These are phyloP conservation scores for Asparagopsis taxiformis DNA, from an alignment of 31 red algal genomes.

Conservation along the genomic window DNA sequence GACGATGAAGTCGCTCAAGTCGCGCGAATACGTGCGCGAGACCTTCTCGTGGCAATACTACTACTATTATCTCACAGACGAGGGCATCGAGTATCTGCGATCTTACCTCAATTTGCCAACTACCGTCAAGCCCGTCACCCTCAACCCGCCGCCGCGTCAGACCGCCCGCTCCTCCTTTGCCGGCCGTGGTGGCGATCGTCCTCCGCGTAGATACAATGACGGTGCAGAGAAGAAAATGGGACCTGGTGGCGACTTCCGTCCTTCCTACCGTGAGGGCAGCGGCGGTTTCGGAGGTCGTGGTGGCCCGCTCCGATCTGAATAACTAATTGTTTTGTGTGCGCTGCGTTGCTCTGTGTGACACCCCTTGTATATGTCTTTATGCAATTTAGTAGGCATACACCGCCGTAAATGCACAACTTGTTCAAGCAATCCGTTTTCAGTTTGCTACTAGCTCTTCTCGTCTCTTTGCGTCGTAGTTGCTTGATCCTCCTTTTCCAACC, in stretches of 20 bases:
- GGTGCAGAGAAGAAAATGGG: constrained; percentile 89
- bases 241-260: constrained; percentile 81
- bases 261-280: constrained; percentile 67
- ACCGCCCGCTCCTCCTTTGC: constrained; percentile 52
- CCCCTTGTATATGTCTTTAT: neutral
- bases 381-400: neutral
- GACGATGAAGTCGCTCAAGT: constrained; percentile 87
- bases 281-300: constrained; percentile 71
- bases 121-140: constrained; percentile 86
- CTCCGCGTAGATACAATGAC: constrained; percentile 36
- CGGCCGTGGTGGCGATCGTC: constrained; percentile 57
- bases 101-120: constrained; percentile 85
- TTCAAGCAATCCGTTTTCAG: too few relatives aligned
- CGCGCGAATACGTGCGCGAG: constrained; percentile 89
- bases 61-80: constrained; percentile 97
- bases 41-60: constrained; percentile 97
- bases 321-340: constrained; percentile 23
- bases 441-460: too few relatives aligned
- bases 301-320: constrained; percentile 36
- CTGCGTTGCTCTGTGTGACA: neutral
- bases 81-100: constrained; percentile 95
- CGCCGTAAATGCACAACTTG: too few relatives aligned
- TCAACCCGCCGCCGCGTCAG: constrained; percentile 74
- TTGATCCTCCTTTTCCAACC: constrained; percentile 37
- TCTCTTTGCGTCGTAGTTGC: neutral